These are phyloP conservation scores for Thymus mandschuricus DNA, from an alignment of 257 asterid species.

Conservation along the genomic window DNA sequence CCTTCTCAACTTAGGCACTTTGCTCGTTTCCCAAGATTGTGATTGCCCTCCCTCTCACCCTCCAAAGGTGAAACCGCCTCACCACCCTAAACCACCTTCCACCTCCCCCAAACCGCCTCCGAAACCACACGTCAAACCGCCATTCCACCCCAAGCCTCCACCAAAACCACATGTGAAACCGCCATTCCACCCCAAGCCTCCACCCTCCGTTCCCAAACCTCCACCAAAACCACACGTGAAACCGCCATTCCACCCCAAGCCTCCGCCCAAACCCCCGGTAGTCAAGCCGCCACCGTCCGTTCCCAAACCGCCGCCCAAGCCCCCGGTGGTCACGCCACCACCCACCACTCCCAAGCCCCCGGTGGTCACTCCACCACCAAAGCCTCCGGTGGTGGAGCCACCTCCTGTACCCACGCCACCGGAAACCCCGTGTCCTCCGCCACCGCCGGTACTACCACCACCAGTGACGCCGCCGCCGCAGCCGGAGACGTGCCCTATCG, in stretches of 20 bases:
- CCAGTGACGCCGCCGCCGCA: conserved; percentile 31
- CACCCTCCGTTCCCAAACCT: no score
- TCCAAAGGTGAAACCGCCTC: conserved; percentile 28
- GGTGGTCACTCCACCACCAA: no score
- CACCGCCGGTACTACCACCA: conserved; percentile 27
- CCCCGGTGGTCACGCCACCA: conserved; percentile 36
- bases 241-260: neutral
- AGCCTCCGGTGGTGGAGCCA: neutral
- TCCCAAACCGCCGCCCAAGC: neutral
- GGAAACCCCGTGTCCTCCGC: conserved; percentile 27
- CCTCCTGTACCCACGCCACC: conserved; percentile 1
- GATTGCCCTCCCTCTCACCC: conserved; percentile 31
- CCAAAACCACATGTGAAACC: neutral
- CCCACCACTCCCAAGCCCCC: no score
- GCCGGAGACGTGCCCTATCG: conserved; percentile 53
- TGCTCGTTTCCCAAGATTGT: conserved; percentile 56
- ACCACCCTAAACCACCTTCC: conserved; percentile 7
- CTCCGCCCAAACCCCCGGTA: conserved; percentile 31
- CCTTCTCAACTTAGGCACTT: conserved; percentile 48
- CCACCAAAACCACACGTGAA: no score
- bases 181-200: neutral
- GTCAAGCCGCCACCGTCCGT: conserved; percentile 27
- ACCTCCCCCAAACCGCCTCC: no score
- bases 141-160: conserved; percentile 7
- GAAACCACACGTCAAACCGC: neutral